These are phyloP conservation scores for Lodderomyces metapsilosis DNA, from an alignment of 1,139 yeast genomes.

Conservation along the genomic window DNA sequence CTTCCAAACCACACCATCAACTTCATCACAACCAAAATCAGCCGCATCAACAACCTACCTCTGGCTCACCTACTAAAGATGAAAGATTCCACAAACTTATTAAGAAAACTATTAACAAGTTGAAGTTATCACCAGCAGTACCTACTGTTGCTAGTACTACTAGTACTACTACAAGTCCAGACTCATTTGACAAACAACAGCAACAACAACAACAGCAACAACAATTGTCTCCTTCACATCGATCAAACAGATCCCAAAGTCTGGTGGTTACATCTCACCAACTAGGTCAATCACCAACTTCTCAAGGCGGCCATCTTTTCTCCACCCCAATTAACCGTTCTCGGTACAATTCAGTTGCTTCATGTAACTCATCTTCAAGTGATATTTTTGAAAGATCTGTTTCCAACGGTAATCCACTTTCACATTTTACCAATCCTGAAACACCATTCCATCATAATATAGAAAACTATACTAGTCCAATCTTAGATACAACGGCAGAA, in stretches of 20 bases:
- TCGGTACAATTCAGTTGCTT: slow-evolving; percentile 9
- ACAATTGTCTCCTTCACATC: no score
- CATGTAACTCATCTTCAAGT: slow-evolving; percentile 10
- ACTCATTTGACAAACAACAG: no score
- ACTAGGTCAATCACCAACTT: background rate
- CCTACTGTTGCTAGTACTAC: slow-evolving; percentile 2
- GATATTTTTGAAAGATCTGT: slow-evolving; percentile 17
- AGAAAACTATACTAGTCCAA: slow-evolving; percentile 32
- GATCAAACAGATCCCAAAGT: no score
- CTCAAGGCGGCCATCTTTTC: background rate
- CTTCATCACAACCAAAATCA: background rate
- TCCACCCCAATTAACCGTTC: slow-evolving; percentile 3
- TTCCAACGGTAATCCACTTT: slow-evolving; percentile 2
- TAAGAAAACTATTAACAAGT: slow-evolving; percentile 13
- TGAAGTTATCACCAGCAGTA: slow-evolving; percentile 11
- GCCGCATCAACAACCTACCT: background rate
- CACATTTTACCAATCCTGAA: slow-evolving; percentile 13
- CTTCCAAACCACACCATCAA: background rate
- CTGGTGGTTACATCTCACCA: no score
- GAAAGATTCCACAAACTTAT: slow-evolving; percentile 11
- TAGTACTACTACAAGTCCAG: no score
- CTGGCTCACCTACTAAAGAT: slow-evolving; percentile 4
- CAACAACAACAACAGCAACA: background rate
- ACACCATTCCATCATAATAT: slow-evolving; percentile 26
- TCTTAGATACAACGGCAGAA: slow-evolving; percentile 33